Evolutionary conservation across 1,284 basidiomycete genomes (phyloP).

Genomic region (Sphaerobolus stellatus): DNA sequence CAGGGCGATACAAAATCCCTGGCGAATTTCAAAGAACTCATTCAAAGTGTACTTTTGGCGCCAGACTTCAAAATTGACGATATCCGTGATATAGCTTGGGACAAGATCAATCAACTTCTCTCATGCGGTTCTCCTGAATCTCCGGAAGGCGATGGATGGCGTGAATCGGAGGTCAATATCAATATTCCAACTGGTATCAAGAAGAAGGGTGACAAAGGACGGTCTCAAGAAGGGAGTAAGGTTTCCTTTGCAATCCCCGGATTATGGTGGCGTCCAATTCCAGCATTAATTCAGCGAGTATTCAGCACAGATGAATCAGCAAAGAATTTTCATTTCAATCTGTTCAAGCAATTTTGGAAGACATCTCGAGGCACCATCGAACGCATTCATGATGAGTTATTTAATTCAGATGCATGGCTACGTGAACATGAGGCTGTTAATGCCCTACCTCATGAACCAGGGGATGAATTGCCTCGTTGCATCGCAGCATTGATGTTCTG

Average conservation of each 20-base stretch:
- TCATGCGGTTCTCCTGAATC: not conserved
- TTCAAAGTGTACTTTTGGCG: not conserved
- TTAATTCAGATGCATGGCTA: slow-evolving; percentile 30
- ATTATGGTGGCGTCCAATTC: slow-evolving; percentile 10
- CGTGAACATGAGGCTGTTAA: slow-evolving; percentile 27
- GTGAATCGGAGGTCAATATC: slow-evolving; percentile 17
- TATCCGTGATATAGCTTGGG: not conserved
- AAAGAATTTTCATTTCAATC: slow-evolving; percentile 13
- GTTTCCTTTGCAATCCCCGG: not conserved
- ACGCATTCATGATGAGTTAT: slow-evolving; percentile 32
- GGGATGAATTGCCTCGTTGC: slow-evolving; percentile 22
- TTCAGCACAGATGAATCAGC: not conserved
- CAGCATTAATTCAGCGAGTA: slow-evolving; percentile 8
- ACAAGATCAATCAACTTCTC: not conserved
- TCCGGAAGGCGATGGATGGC: slow-evolving; percentile 10
- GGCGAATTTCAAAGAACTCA: not conserved
- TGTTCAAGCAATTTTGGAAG: not conserved
- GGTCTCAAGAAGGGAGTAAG: not conserved
- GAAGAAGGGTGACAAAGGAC: not conserved
- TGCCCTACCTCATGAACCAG: slow-evolving; percentile 10
- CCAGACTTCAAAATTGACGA: not conserved
- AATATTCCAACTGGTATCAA: slow-evolving; percentile 18
- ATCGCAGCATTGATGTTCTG: slow-evolving; percentile 33
- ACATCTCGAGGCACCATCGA: slow-evolving; percentile 8
- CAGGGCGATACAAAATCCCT: not conserved